Evolutionary conservation across 2,329 filamentous ascomycete species (phyloP).

Genomic region (Rhinocladiella similis): DNA sequence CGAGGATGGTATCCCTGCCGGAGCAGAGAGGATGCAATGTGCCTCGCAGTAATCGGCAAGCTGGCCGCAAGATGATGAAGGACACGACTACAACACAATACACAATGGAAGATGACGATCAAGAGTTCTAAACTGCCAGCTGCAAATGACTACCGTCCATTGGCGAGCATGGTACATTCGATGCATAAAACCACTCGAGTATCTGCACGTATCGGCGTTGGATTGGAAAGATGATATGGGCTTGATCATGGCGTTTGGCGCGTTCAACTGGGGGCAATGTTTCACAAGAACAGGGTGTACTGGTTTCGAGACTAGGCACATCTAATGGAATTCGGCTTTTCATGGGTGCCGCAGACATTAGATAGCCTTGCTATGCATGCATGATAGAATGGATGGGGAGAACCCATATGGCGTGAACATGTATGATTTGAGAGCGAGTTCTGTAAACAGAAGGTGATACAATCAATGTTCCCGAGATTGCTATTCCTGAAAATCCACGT

Average conservation of each 20-base stretch:
- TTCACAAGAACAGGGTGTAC: not conserved
- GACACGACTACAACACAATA: not conserved
- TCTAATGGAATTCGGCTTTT: not conserved
- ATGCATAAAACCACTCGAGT: conserved; percentile 3
- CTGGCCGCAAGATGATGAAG: not conserved
- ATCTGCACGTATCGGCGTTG: conserved; percentile 7
- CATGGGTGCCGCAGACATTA: not conserved
- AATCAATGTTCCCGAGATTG: no score
- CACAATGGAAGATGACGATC: conserved; percentile 4
- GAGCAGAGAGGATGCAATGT: conserved; percentile 53
- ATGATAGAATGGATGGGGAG: conserved; percentile 5
- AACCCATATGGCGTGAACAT: not conserved
- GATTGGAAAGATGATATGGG: not conserved
- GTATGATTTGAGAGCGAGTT: no score
- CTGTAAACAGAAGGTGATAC: not conserved
- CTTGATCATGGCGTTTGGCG: not conserved
- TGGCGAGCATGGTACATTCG: conserved; percentile 17
- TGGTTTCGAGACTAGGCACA: not conserved
- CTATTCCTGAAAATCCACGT: no score
- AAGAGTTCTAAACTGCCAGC: not conserved
- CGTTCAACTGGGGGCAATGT: not conserved
- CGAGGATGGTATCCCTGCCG: conserved; percentile 48
- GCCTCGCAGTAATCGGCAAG: conserved; percentile 50
- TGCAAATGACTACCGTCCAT: conserved; percentile 12
- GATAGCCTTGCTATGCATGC: conserved; percentile 15